Base-by-base conservation (phyloP, 768 basidiomycete species). In the Agrocybe chaxingu region DNA sequence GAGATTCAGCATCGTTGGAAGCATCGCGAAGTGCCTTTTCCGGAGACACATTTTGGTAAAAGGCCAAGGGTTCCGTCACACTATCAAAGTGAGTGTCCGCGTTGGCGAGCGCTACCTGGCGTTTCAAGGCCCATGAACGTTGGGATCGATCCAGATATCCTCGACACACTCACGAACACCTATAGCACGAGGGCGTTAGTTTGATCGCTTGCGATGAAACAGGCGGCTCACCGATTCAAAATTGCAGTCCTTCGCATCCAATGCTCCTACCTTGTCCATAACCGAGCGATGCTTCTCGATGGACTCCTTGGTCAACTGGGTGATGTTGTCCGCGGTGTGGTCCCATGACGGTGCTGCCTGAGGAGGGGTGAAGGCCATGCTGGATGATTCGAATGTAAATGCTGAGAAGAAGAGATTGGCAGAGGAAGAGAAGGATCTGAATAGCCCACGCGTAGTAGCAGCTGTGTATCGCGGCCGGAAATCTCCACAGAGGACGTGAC, bases 41-140 rank as follows among this genome's bases (percentile, higher is more conserved):
- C 1, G 82, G 71, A 24, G 89, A 87, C 24, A 93, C 89, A 57
- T 92, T 88, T 64, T 91, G 87, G 61, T 92, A 88, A 68, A 95
- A 94, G 0, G 74, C 67, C 13, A 90, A 73, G 0, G 85, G 85
- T 53, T 88, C 86, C 2, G 72, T 66, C 32, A 70, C 62, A 7
- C 63, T 54, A 41, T 82, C 78, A 19, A 83, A 70, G 12, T 73
- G 64, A 13, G 84, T 77, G 44, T 89, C 86, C 8, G 76, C 79
- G 18, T 73, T 59, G 0, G 84, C 79, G n/a, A 92, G 79, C 8
- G 76, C 70, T 13, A 76, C 59, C 87, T 90, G 53, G 50, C 52
- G 44, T 34, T 24, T 40, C 11, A 52, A 41, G 13, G 41, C 53
- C 34, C 11, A 62, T 66, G 37, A 55, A 57, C 39, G 45, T 54